Conservation (phyloP, 768 basidiomycete species). For the Auricularia heimuer region DNA sequence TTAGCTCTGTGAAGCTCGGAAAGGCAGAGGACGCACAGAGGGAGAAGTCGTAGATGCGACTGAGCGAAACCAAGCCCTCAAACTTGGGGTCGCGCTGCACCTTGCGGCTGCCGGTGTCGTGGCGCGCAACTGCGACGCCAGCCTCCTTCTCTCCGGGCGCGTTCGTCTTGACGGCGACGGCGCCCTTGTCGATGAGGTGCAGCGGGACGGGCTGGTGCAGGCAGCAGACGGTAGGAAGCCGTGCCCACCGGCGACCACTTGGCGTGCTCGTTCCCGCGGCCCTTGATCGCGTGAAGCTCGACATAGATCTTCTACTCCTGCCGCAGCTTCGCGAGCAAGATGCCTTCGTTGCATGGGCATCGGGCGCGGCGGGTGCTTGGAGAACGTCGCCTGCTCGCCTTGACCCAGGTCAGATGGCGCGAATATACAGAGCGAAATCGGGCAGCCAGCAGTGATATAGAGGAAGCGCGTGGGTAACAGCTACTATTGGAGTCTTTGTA, state of each 20-base stretch:
- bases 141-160: constrained; percentile 51
- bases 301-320: constrained; percentile 83
- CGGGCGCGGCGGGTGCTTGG: too few species aligned
- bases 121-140: constrained; percentile 46
- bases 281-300: constrained; percentile 86
- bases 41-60: constrained; percentile 84
- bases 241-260: constrained; percentile 93
- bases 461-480: constrained; percentile 11
- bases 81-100: constrained; percentile 90
- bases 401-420: constrained; percentile 61
- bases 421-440: constrained; percentile 34
- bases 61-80: constrained; percentile 68
- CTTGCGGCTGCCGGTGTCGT: constrained; percentile 86
- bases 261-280: constrained; percentile 80
- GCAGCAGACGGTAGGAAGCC: constrained; percentile 88
- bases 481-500: constrained; percentile 63
- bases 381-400: constrained; percentile 65
- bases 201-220: constrained; percentile 68
- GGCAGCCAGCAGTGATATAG: constrained; percentile 3
- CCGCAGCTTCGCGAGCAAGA: constrained; percentile 82
- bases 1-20: too few species aligned
- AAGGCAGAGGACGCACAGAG: constrained; percentile 51
- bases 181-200: constrained; percentile 62
- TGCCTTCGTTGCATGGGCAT: constrained; percentile 69
- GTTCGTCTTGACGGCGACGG: constrained; percentile 51